Percentiles rank a stretch among this genome's conserved stretches.
phyloP scores from a whole-genome alignment of 768 basidiomycete species.

The Pholiota molesta region DNA sequence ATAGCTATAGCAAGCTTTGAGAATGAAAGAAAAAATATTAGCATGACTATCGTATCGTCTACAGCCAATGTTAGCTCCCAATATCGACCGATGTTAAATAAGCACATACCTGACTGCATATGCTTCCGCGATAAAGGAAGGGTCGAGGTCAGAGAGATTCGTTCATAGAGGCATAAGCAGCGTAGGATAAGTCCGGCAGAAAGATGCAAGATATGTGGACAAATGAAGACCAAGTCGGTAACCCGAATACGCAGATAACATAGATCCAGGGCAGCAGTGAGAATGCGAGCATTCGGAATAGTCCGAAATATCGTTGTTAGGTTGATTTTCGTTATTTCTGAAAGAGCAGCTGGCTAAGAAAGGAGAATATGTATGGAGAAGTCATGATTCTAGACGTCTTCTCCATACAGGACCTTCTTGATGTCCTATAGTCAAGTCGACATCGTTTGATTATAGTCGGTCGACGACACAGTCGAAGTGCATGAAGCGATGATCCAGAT shows the following conservation, averaged over 20 bases:
- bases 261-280: neutral
- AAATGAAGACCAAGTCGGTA: neutral
- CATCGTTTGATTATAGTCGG: neutral
- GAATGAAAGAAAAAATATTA: too few relatives aligned
- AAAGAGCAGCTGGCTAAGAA: neutral
- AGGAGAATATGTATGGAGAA: neutral
- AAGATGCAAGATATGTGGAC: neutral
- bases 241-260: neutral
- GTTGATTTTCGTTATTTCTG: neutral
- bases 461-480: neutral
- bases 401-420: neutral
- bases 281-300: neutral
- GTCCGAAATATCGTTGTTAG: neutral
- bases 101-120: too few relatives aligned
- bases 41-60: too few relatives aligned
- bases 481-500: neutral
- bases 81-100: too few relatives aligned
- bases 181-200: neutral
- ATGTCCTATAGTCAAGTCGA: neutral
- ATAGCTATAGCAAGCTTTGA: too few relatives aligned
- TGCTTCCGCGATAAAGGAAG: too few relatives aligned
- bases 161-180: neutral
- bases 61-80: too few relatives aligned
- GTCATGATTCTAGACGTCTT: neutral
- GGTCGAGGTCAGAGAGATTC: too few relatives aligned